Base-by-base conservation (phyloP, 306 rosid genomes). In the Trifolium subterraneum region DNA sequence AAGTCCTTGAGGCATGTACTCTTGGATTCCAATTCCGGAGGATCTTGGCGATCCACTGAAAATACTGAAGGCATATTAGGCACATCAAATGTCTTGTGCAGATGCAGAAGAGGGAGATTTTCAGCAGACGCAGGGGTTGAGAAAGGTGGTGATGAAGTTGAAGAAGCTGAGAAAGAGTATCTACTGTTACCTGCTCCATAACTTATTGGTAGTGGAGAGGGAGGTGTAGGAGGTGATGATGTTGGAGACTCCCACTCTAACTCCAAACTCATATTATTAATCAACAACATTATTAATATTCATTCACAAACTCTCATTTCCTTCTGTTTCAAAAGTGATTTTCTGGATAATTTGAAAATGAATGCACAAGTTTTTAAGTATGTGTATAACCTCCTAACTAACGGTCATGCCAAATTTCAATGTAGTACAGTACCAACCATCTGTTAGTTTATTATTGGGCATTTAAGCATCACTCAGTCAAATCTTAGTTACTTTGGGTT, bases 211-310 rank as follows among this genome's bases (percentile, higher is more conserved):
- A 92, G 92, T 10, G 97, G 93, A 1, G 96, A 89, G 38, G 96
- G 90, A 80, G 96, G 97, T 48, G 97, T 86, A 8, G 92, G 92
- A 76, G 96, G 95, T 67, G 97, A 92, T 55, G 92, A 87, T 68
- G 90, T 63, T 72, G 92, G 83, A 81, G 90, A 89, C 8, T 71
- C 75, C 73, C 48, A 7, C 23, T 16, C 65, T n/a, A 51, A 38
- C 48, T 15, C 68, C 7, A 55, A 41, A 51, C 58, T 79, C 80
- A 70, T 84, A 72, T 56, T 69, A 84, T 45, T 36, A 64, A 64
- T 19, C 70, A 64, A 14, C 14, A 67, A 10, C 72, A 77, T 58
- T 25, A 25, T 25, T 56, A 56, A 22, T 56, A 56, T 23, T 22
- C 16, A 11, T 44, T 56, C 74, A 72, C 66, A 38, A 38, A 66